Percentiles rank a stretch among this genome's conserved stretches.
These are phyloP conservation scores for Senna tora DNA, from an alignment of 306 rosid genomes.

Conservation along the genomic window DNA sequence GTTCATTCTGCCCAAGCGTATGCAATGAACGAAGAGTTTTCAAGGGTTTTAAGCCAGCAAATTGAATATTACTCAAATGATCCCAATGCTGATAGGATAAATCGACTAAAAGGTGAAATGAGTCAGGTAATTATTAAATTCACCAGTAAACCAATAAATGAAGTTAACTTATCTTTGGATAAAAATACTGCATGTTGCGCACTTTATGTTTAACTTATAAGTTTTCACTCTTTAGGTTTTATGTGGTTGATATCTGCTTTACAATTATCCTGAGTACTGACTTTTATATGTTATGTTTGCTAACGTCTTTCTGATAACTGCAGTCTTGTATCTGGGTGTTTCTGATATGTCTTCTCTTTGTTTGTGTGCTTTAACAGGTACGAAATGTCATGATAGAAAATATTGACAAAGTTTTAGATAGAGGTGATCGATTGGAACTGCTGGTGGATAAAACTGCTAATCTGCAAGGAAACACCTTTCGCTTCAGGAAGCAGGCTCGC, in stretches of 20 bases:
- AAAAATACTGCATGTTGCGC: neutral
- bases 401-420: slow-evolving; percentile 89
- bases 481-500: slow-evolving; percentile 95
- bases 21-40: slow-evolving; percentile 91
- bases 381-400: slow-evolving; percentile 92
- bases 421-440: slow-evolving; percentile 95
- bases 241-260: neutral
- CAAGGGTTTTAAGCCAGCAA: slow-evolving; percentile 89
- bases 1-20: slow-evolving; percentile 81
- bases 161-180: neutral
- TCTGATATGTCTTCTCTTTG: slow-evolving; percentile 6
- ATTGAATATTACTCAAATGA: slow-evolving; percentile 85
- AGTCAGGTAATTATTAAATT: slow-evolving; percentile 61
- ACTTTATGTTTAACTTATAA: neutral
- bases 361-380: slow-evolving; percentile 53
- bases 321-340: neutral
- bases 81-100: slow-evolving; percentile 92
- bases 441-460: slow-evolving; percentile 89
- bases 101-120: slow-evolving; percentile 96
- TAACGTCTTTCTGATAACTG: neutral
- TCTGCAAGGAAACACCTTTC: slow-evolving; percentile 93
- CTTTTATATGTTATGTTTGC: slow-evolving; percentile 3
- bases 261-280: neutral
- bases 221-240: neutral
- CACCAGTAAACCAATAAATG: neutral